phyloP scores from a whole-genome alignment of 2,329 filamentous ascomycete genomes.

The Kalaharituber pfeilii region DNA sequence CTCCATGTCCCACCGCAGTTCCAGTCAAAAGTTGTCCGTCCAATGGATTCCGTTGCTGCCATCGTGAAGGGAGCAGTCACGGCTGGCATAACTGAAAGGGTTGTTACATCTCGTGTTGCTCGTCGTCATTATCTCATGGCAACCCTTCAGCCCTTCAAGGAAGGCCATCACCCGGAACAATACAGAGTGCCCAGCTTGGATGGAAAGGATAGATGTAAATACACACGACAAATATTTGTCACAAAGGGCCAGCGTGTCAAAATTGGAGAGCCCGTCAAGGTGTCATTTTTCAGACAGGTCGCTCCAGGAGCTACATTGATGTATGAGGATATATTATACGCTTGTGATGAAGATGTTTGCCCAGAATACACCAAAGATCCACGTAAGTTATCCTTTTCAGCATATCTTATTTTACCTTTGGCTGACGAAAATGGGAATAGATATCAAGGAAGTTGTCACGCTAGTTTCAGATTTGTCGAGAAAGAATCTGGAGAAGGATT shows the following conservation, averaged over 20 bases:
- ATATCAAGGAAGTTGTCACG: constrained; percentile 97
- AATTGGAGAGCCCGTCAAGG: constrained; percentile 97
- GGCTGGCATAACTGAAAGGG: constrained; percentile 89
- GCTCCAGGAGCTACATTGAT: constrained; percentile 92
- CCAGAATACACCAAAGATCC: constrained; percentile 99
- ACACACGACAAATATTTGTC: constrained; percentile 94
- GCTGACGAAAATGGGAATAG: constrained; percentile 37
- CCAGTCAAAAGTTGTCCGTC: constrained; percentile 92
- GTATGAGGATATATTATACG: constrained; percentile 97
- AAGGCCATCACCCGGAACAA: constrained; percentile 93
- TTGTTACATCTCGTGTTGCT: constrained; percentile 91
- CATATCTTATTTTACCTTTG: constrained; percentile 2
- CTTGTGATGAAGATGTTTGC: constrained; percentile 93
- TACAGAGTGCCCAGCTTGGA: constrained; percentile 94
- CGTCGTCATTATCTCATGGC: constrained; percentile 98
- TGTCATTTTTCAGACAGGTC: constrained; percentile 95
- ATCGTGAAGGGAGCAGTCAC: constrained; percentile 98
- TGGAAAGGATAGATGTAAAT: constrained; percentile 96
- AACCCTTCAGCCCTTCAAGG: constrained; percentile 95
- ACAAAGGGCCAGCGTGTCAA: constrained; percentile 98
- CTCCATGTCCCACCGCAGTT: constrained; percentile 95
- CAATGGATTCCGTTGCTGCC: constrained; percentile 96
- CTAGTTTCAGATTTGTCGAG: constrained; percentile 90
- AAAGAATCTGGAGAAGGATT: constrained; percentile 98
- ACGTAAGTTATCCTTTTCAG: constrained; percentile 46